A percentile compares a stretch with the other conserved stretches of the same genome.
These are phyloP conservation scores for Aspergillus brunneoviolaceus DNA, from an alignment of 2,329 filamentous ascomycete genomes.

Conservation along the genomic window DNA sequence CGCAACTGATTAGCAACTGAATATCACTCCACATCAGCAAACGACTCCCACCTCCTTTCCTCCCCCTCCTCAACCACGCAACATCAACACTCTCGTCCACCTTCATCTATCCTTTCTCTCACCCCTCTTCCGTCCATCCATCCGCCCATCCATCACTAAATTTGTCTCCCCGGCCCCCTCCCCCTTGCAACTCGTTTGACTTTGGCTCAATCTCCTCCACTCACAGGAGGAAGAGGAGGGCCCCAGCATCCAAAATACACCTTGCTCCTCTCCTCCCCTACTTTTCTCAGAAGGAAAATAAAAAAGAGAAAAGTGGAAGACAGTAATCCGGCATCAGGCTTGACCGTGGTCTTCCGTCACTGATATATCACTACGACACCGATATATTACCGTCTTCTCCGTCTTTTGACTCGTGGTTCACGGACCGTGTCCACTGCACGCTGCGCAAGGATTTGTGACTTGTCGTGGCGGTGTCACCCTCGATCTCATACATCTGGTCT, in stretches of 20 bases:
- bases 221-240: not conserved
- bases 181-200: constrained; percentile 8
- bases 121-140: not conserved
- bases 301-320: not conserved
- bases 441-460: constrained; percentile 12
- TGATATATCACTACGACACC: not conserved
- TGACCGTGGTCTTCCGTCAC: not conserved
- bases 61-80: constrained; percentile 11
- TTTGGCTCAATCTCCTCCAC: not conserved
- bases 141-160: not conserved
- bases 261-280: not conserved
- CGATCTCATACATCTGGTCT: constrained; percentile 21
- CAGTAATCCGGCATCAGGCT: not conserved
- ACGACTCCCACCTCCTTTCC: constrained; percentile 8
- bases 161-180: not conserved
- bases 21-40: constrained; percentile 2
- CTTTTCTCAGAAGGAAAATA: not conserved
- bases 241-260: not conserved
- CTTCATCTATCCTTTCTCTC: constrained; percentile 3
- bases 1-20: not conserved
- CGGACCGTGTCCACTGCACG: constrained; percentile 14
- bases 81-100: constrained; percentile 6
- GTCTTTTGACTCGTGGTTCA: constrained; percentile 13
- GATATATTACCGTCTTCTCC: not conserved
- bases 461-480: constrained; percentile 22